phyloP scores from a whole-genome alignment of 768 basidiomycete species.

The Mycena vulgaris region DNA sequence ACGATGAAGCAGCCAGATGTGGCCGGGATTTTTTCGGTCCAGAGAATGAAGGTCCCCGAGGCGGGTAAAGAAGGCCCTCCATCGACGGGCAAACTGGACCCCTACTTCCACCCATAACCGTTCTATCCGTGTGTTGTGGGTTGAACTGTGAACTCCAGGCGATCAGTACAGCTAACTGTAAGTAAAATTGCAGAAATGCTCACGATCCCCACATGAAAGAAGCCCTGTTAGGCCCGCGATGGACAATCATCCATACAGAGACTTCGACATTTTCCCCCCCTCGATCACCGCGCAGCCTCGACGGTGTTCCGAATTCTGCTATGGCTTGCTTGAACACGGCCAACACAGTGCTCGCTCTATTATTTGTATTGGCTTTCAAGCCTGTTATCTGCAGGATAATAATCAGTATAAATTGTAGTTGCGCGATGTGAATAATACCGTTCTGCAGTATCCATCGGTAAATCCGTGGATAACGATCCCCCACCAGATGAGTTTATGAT shows the following conservation, averaged over 20 bases:
- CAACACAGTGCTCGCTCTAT: constrained; percentile 47
- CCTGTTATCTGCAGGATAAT: constrained; percentile 42
- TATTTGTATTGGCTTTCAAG: constrained; percentile 46
- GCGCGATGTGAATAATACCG: constrained; percentile 28
- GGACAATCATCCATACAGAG: constrained; percentile 53
- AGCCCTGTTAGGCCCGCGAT: constrained; percentile 46
- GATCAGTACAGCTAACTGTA: neutral
- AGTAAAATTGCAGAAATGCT: constrained; percentile 6
- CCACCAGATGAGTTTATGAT: constrained; percentile 40
- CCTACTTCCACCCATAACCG: constrained; percentile 61
- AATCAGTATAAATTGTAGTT: neutral
- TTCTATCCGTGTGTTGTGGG: constrained; percentile 61
- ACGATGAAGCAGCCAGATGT: constrained; percentile 61
- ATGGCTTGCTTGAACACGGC: constrained; percentile 43
- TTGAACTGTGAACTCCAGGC: constrained; percentile 45
- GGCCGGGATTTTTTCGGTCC: constrained; percentile 45
- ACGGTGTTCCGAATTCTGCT: constrained; percentile 45
- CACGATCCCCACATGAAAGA: constrained; percentile 55
- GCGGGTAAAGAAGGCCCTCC: constrained; percentile 59
- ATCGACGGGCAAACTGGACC: constrained; percentile 53
- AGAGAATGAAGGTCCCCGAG: constrained; percentile 55
- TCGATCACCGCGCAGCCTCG: constrained; percentile 50
- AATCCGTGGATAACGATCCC: constrained; percentile 47
- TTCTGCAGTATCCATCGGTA: constrained; percentile 49
- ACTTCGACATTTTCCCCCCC: constrained; percentile 54